phyloP scores from a whole-genome alignment of 164 flowering plant genomes.

The Macadamia tetraphylla region DNA sequence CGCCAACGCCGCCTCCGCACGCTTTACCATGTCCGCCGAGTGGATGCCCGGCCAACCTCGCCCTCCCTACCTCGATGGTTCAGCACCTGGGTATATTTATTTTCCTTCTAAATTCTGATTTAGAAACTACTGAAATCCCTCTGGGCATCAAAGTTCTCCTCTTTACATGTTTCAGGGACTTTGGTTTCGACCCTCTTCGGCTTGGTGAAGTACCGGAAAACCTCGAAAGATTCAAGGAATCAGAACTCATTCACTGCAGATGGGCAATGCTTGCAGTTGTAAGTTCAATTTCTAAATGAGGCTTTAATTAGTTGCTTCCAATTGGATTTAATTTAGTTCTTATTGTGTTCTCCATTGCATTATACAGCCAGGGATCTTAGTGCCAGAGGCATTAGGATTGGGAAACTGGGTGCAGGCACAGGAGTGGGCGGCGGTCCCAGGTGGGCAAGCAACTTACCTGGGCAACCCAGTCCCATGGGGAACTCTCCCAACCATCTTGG shows the following conservation, averaged over 20 bases:
- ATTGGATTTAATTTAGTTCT: no score
- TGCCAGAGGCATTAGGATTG: conserved; percentile 92
- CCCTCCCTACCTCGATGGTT: conserved; percentile 94
- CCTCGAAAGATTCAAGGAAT: conserved; percentile 94
- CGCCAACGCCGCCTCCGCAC: conserved; percentile 34
- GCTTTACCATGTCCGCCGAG: conserved; percentile 76
- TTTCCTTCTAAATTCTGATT: no score
- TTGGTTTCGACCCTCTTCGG: conserved; percentile 94
- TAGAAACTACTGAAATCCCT: no score
- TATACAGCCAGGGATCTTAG: conserved; percentile 87
- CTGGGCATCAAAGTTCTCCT: no score
- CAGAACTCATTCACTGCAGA: conserved; percentile 95
- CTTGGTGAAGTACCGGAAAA: conserved; percentile 90
- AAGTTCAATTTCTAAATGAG: conserved; percentile 23
- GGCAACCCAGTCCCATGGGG: conserved; percentile 99
- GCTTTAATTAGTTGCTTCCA: no score
- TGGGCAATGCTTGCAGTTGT: conserved; percentile 99
- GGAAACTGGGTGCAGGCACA: conserved; percentile 99
- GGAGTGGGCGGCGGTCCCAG: conserved; percentile 96
- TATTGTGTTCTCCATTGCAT: neutral
- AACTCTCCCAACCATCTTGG: conserved; percentile 83
- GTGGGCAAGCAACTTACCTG: conserved; percentile 93
- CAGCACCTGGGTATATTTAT: conserved; percentile 80
- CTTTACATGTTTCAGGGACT: conserved; percentile 57
- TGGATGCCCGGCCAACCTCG: conserved; percentile 99